Evolutionary conservation across 345 rosid species (phyloP).

Genomic region (Balakata baccata): DNA sequence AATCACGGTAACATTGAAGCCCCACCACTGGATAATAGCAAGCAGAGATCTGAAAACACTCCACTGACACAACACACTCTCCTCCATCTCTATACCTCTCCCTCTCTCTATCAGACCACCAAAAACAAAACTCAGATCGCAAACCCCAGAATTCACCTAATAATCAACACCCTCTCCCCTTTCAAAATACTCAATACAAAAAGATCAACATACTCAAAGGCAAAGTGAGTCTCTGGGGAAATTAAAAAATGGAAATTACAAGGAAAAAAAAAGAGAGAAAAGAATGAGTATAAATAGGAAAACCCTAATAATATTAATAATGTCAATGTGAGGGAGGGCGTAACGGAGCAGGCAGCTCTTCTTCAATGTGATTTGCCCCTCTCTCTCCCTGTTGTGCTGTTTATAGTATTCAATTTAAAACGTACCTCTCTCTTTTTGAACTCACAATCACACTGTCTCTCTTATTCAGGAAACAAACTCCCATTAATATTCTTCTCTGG

Average conservation of each 20-base stretch:
- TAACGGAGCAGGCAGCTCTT: conserved; percentile 46
- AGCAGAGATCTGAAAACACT: conserved; percentile 80
- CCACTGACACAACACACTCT: conserved; percentile 55
- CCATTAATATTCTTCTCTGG: too few species aligned
- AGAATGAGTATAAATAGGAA: neutral
- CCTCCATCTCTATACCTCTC: conserved; percentile 57
- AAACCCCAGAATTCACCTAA: conserved; percentile 11
- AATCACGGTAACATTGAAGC: conserved; percentile 89
- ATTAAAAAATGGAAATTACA: too few species aligned
- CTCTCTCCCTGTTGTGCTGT: conserved; percentile 13
- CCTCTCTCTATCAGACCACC: neutral
- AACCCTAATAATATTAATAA: conserved; percentile 31
- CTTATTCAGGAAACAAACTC: neutral
- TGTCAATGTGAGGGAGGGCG: conserved; percentile 29
- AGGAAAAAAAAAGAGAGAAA: neutral
- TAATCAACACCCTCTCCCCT: conserved; percentile 3
- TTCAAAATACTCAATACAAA: neutral
- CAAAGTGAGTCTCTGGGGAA: neutral
- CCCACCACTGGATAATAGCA: conserved; percentile 98
- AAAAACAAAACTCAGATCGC: conserved; percentile 3
- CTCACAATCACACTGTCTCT: conserved; percentile 12
- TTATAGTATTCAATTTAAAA: conserved; percentile 31
- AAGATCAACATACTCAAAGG: neutral
- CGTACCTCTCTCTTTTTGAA: conserved; percentile 28
- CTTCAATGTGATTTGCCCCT: conserved; percentile 43